A percentile compares a stretch with the other conserved stretches of the same genome.
phyloP scores from a whole-genome alignment of 2,329 filamentous ascomycete species.

The Sporothrix variecibatus region DNA sequence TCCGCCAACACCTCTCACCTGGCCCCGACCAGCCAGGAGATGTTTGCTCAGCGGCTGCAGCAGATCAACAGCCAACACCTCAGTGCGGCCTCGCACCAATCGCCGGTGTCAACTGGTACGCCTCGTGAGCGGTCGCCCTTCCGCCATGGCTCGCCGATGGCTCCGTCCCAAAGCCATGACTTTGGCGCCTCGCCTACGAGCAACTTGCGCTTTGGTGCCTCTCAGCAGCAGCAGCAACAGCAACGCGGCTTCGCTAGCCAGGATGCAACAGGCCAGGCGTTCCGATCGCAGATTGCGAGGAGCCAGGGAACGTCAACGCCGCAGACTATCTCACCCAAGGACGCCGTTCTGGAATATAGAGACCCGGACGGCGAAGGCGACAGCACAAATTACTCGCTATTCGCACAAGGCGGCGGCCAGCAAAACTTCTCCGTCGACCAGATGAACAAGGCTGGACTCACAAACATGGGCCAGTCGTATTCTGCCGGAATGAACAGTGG shows the following conservation, averaged over 20 bases:
- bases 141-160: conserved; percentile 67
- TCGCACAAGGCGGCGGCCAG: conserved; percentile 51
- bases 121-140: conserved; percentile 79
- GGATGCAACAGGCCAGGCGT: conserved; percentile 49
- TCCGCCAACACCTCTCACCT: conserved; percentile 44
- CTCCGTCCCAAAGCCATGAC: conserved; percentile 51
- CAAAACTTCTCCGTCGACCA: conserved; percentile 45
- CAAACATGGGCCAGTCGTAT: conserved; percentile 34
- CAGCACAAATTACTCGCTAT: conserved; percentile 66
- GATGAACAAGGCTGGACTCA: conserved; percentile 40
- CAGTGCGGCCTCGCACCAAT: conserved; percentile 52
- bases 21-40: conserved; percentile 55
- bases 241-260: conserved; percentile 48
- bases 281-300: conserved; percentile 47
- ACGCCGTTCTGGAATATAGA: conserved; percentile 82
- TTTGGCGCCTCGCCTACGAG: conserved; percentile 36
- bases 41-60: conserved; percentile 76
- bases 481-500: conserved; percentile 28
- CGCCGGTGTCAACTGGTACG: conserved; percentile 46
- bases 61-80: conserved; percentile 76
- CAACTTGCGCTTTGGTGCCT: conserved; percentile 38
- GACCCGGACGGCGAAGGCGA: conserved; percentile 65
- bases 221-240: conserved; percentile 59
- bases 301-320: conserved; percentile 52
- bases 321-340: conserved; percentile 95